A percentile compares a stretch with the other conserved stretches of the same genome.
phyloP scores from a whole-genome alignment of 768 basidiomycete genomes.

The Daedaleopsis sinensis region DNA sequence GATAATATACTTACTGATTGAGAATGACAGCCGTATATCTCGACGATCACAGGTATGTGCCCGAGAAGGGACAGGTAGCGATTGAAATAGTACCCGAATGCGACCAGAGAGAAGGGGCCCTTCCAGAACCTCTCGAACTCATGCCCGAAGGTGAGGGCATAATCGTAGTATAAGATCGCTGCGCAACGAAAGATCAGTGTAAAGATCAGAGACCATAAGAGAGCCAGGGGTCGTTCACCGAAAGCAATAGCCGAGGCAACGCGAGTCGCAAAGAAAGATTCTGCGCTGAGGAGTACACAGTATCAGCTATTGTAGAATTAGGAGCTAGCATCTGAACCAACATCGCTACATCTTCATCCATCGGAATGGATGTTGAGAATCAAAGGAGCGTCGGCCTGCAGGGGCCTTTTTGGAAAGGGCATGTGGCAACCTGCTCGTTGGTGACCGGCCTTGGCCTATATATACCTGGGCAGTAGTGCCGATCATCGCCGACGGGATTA shows the following conservation, averaged over 20 bases:
- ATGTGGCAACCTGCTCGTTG: too few species aligned
- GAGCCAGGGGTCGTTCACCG: neutral
- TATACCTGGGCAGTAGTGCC: too few species aligned
- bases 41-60: slow-evolving; percentile 18
- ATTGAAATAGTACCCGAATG: slow-evolving; percentile 20
- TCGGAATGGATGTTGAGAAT: too few species aligned
- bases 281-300: neutral
- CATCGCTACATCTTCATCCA: too few species aligned
- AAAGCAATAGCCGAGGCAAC: neutral
- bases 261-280: neutral
- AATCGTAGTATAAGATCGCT: slow-evolving; percentile 45
- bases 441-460: too few species aligned
- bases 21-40: neutral
- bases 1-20: neutral
- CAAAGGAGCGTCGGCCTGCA: too few species aligned
- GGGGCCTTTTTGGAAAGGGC: too few species aligned
- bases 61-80: slow-evolving; percentile 25
- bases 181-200: neutral
- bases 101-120: slow-evolving; percentile 11
- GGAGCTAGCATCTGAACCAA: too few species aligned
- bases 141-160: slow-evolving; percentile 42
- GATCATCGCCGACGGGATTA: too few species aligned
- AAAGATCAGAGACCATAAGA: too few species aligned
- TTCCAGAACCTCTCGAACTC: slow-evolving; percentile 51
- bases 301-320: neutral